Base-by-base conservation (phyloP, 1,284 basidiomycete species). In the Ustilago shanxiensis region DNA sequence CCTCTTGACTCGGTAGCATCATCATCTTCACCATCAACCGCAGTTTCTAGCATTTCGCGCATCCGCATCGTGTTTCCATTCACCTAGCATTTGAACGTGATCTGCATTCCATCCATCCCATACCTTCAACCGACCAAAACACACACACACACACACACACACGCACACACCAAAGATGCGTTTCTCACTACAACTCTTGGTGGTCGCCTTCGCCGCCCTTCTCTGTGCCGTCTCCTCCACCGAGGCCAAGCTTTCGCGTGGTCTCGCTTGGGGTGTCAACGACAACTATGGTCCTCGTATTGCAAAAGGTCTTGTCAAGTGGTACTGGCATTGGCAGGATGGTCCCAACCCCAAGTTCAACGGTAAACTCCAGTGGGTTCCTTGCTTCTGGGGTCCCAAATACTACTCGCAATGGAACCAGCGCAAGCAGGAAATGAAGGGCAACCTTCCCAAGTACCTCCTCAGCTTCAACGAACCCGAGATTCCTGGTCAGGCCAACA, bases 261-360 rank as follows among this genome's bases (percentile, higher is more conserved):
- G 82, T 72, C 60, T 83, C 16, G 74, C 82, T 0, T 84, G 81
- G 81, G 83, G 72, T 31, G 70, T 79, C 47, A 77, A 81, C 70
- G 54, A 80, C 75, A 51, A 63, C 26, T 84, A 80, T 64, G 79
- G 80, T 16, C 59, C 60, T 20, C 77, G 72, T 29, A 61, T 84
- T 45, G 72, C 75, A 28, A 71, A 77, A 47, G 81, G 77, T 53
- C 60, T 72, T 22, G 50, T 83, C 52, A 61, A 66, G 24, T 83
- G 82, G 80, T 83, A 83, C 68, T 80, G 80, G 68, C 83, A 85
- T 75, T 85, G 83, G 83, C 72, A 85, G 67, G 70, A 71, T 37
- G 83, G 77, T 29, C 53, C 73, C 68, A 58, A 75, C 61, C 57
- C 68, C 35, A 41, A 67, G 41, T 55, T 79, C 28, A 20, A 70